phyloP scores from a whole-genome alignment of 345 rosid genomes.

The Eucalyptus paniculata region DNA sequence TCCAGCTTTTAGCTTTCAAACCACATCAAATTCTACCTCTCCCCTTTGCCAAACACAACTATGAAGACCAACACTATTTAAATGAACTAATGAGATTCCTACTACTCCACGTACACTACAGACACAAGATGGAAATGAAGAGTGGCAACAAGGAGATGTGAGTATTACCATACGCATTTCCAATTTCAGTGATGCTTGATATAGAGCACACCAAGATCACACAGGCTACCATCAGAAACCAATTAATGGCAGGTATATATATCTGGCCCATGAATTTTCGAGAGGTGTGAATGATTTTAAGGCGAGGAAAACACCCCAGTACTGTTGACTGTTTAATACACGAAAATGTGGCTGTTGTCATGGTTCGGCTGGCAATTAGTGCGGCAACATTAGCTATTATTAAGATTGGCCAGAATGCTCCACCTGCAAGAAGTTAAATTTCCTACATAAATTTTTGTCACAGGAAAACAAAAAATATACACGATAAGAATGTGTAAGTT shows the following conservation, averaged over 20 bases:
- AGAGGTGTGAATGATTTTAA: slow-evolving; percentile 94
- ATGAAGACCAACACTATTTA: not conserved
- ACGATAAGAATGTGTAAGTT: not conserved
- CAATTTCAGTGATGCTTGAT: slow-evolving; percentile 78
- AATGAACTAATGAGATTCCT: not conserved
- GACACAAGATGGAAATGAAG: not conserved
- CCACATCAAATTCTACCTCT: not conserved
- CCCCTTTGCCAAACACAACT: not conserved
- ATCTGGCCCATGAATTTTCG: slow-evolving; percentile 99
- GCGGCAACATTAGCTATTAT: slow-evolving; percentile 90
- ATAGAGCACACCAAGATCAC: slow-evolving; percentile 70
- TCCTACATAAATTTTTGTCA: not conserved
- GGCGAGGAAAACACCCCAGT: slow-evolving; percentile 98
- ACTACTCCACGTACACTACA: not conserved
- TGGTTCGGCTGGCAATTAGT: slow-evolving; percentile 89
- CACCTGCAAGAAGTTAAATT: slow-evolving; percentile 30
- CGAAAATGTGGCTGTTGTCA: slow-evolving; percentile 99
- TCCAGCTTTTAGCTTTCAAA: not conserved
- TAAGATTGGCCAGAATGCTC: slow-evolving; percentile 80
- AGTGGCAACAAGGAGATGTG: not conserved
- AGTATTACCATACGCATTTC: slow-evolving; percentile 94
- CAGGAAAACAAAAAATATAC: not conserved
- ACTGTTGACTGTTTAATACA: slow-evolving; percentile 96
- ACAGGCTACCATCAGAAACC: slow-evolving; percentile 91
- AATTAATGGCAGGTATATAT: slow-evolving; percentile 97